A percentile compares a stretch with the other conserved stretches of the same genome.
phyloP scores from a whole-genome alignment of 306 rosid species.

The Alnus rubra region DNA sequence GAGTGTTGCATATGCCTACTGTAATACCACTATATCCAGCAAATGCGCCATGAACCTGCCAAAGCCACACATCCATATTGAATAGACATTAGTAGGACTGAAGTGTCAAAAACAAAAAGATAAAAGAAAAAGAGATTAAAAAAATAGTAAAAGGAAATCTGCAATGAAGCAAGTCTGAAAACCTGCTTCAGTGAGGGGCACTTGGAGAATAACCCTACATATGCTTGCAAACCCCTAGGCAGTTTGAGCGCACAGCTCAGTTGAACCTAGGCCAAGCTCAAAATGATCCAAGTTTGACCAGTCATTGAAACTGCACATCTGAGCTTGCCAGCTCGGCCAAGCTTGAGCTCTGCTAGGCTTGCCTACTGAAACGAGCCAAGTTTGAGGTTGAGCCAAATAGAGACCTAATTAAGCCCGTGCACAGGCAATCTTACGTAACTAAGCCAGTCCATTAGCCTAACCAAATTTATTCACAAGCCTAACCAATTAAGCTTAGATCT shows the following conservation, averaged over 20 bases:
- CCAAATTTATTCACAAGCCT: neutral
- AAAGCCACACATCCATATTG: slow-evolving; percentile 21
- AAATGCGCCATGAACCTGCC: slow-evolving; percentile 97
- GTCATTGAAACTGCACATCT: neutral
- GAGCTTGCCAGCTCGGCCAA: neutral
- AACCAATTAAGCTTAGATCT: neutral
- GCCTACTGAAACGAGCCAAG: neutral
- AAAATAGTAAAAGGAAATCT: neutral
- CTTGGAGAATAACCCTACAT: neutral
- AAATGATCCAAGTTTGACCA: neutral
- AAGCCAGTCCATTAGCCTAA: neutral
- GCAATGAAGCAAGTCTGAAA: neutral
- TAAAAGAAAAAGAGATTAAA: neutral
- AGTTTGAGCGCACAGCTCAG: neutral
- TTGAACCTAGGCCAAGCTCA: neutral
- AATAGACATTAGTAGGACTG: neutral
- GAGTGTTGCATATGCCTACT: slow-evolving; percentile 94
- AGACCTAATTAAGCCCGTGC: neutral
- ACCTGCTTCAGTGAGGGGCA: neutral
- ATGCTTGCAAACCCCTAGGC: neutral
- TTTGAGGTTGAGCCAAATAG: neutral
- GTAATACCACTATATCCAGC: slow-evolving; percentile 98
- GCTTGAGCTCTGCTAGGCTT: slow-evolving; percentile 1
- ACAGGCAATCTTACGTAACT: neutral
- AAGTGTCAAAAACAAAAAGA: neutral